A percentile compares a stretch with the other conserved stretches of the same genome.
These are phyloP conservation scores for Eucalyptus pauciflora DNA, from an alignment of 345 rosid species.

Conservation along the genomic window DNA sequence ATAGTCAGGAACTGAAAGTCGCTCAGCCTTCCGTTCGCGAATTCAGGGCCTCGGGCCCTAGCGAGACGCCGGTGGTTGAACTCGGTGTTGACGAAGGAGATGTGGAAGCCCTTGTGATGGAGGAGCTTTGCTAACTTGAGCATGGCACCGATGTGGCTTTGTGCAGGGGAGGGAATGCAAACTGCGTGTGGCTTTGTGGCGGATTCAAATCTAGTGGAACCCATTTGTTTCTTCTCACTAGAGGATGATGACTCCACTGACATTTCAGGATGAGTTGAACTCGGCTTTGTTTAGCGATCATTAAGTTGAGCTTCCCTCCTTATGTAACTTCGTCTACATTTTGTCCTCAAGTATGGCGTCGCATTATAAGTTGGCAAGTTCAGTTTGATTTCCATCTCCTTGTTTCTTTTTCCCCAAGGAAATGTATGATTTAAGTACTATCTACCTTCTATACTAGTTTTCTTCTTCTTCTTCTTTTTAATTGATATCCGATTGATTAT, in stretches of 20 bases:
- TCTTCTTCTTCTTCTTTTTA: too few species aligned
- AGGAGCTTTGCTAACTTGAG: constrained; percentile 5
- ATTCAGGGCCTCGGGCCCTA: background rate
- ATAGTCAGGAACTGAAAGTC: background rate
- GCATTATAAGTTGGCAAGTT: background rate
- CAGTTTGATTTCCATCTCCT: background rate
- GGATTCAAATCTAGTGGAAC: background rate
- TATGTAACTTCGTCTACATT: background rate
- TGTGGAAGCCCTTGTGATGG: constrained; percentile 1
- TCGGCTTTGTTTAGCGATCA: too few species aligned
- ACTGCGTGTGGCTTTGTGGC: background rate
- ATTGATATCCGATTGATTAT: background rate
- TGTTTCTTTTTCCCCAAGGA: background rate
- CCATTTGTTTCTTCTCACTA: background rate
- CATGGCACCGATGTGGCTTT: constrained; percentile 7
- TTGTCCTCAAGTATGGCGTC: background rate
- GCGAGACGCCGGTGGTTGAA: constrained; percentile 2
- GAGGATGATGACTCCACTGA: too few species aligned
- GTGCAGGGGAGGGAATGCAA: background rate
- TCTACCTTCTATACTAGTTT: background rate
- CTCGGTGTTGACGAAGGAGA: constrained; percentile 6
- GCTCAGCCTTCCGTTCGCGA: background rate
- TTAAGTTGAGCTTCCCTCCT: background rate
- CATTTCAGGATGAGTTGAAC: too few species aligned
- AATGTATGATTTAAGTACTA: too few species aligned